Evolutionary conservation across 768 basidiomycete species (phyloP), one percentile per base, ranked within the genome.

Genomic region (Neoboletus magnificus): DNA sequence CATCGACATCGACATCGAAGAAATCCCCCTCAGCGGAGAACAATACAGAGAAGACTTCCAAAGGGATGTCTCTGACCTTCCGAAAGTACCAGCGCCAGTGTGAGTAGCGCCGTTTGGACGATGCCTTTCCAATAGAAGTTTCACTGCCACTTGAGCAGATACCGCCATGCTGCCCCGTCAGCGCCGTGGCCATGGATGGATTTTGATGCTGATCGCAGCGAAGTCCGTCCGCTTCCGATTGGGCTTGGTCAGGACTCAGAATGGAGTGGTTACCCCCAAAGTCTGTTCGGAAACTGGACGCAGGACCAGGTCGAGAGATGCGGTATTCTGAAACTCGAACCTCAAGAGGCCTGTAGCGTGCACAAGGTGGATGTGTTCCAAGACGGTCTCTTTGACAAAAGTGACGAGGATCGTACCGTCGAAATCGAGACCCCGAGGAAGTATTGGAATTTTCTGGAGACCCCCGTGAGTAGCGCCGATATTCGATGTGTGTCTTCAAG

Each of bases 151-250:
- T 44, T 40, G 29, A 23, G 12, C 50, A 71, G 70, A 58, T 66
- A 76, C 50, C 66, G 76, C 15, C 75, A 77, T 59, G 76, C 70
- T 3, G 69, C 74, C 3, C 76, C 76, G 3, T 73, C 71, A 27
- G 76, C 74, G 0, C 76, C 76, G 1, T 77, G 76, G 76, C 76
- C 76, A 9, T 77, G 73, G 67, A 71, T 77, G 61, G 70, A 77
- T 50, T 65, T 76, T 8, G 68, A 73, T 39, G 62, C 16, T 10
- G 72, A 68, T 55, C 20, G n/a, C 35, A 63, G 58, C 10, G 54
- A 66, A 23, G 62, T 64, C 2, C 35, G 15, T 11, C 59, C 54
- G 32, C 50, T 61, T 36, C 60, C 65, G 4, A 62, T 43, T 13
- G 40, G 1, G 8, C 40, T 59, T 12, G 37, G 11, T 27, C 43